Evolutionary conservation across 805 yeast species (phyloP), one percentile per base, ranked within the genome.

Genomic region (Kodamaea restingae): DNA sequence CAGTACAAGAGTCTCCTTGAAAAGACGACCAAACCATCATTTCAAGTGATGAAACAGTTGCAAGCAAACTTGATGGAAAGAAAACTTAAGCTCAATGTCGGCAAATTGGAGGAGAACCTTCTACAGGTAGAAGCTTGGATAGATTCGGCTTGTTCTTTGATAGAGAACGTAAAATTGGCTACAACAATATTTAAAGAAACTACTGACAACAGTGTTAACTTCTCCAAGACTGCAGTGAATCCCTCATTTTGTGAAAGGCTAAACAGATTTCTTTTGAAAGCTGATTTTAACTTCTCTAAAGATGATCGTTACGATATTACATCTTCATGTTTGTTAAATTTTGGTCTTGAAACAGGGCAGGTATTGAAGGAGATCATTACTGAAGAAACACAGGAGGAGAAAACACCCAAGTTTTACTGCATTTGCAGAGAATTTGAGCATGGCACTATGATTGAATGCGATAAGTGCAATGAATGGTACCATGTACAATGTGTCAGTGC

Each of bases 371-470:
- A 35, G 24, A 18, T n/a, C 4, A 18, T 15, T 7, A 15, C 15
- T 7, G n/a, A 26, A n/a, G 24, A 15, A n/a, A 33, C 14, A 20
- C 14, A 15, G 18, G 40, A 36, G 4, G 45, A 48, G 6, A 50
- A 56, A 15, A 25, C 26, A 6, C 50, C 50, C 3, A 39, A 31
- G 30, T 42, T 31, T 15, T 81, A 76, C 51, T 83, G 90, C 52
- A 61, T 79, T 40, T 83, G 91, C 55, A 68, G 88, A 33, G 74
- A 72, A 35, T 58, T 58, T 17, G 90, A 81, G 48, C 71, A 48
- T 73, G 84, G 56, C 5, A 70, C 75, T 0, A 81, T 81, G 85
- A 75, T 81, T 32, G 83, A 76, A 42, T 83, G 90, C 60, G 88
- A 81, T 45, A 59, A 56, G 12, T 84, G 91, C 55, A 66, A 72